Conservation (phyloP, 345 rosid genomes). For the Arabis alpina region DNA sequence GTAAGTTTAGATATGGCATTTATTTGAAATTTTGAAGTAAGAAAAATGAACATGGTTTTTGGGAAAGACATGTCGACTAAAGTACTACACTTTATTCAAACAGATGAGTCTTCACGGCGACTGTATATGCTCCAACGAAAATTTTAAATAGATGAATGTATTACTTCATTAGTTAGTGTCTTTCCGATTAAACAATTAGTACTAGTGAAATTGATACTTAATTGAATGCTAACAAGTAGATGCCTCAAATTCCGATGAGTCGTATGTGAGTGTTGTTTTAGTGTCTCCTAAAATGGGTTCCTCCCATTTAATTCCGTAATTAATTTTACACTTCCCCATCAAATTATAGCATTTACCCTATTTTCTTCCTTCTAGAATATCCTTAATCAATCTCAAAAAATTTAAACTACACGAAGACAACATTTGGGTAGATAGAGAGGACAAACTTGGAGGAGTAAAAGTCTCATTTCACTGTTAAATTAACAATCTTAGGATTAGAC, state of each 20-base stretch:
- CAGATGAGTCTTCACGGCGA: slow-evolving; percentile 31
- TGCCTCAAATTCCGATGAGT: slow-evolving; percentile 7
- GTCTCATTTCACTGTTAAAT: slow-evolving; percentile 19
- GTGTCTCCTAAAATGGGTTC: slow-evolving; percentile 14
- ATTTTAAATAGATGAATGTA: not conserved
- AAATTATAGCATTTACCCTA: not conserved
- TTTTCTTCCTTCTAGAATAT: not conserved
- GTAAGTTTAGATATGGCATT: not conserved
- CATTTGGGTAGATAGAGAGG: not conserved
- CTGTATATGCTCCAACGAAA: slow-evolving; percentile 29
- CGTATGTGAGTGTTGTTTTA: slow-evolving; percentile 19
- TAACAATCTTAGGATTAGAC: slow-evolving; percentile 19
- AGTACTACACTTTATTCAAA: slow-evolving; percentile 27
- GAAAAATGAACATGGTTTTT: not conserved
- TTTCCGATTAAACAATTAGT: not conserved
- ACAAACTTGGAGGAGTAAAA: not conserved
- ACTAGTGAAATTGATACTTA: not conserved
- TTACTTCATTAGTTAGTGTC: not conserved
- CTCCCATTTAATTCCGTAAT: not conserved
- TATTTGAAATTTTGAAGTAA: not conserved
- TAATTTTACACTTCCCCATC: slow-evolving; percentile 1
- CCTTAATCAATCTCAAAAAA: not conserved
- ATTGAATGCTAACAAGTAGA: slow-evolving; percentile 19
- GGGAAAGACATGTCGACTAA: slow-evolving; percentile 24
- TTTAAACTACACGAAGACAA: not conserved